Evolutionary conservation across 306 rosid species (phyloP), one percentile per base, ranked within the genome.

Genomic region (Trifolium dubium): DNA sequence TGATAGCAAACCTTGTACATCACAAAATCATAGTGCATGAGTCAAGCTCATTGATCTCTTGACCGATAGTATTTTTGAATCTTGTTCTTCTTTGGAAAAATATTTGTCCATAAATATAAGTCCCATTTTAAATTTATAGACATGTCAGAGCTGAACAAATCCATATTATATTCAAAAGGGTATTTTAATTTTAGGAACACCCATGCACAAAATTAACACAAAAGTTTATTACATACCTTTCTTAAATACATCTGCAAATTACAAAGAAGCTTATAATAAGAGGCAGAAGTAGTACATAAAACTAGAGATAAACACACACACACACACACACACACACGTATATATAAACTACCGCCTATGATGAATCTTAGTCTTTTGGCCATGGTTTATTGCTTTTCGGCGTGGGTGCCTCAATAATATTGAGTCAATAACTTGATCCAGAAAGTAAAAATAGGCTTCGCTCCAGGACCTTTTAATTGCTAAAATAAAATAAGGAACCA

Each of bases 401-500:
- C 3, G 72, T 35, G 58, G 59, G n/a, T 73, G 10, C 8, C 59
- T 50, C 54, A 44, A 31, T 19, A 77, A 30, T 10, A 77, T 30
- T 15, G 30, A 80, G 18, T 79, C 71, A 13, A 75, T 11, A 32
- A 81, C 77, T 47, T 28, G 18, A 18, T 87, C 89, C 18, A 78
- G 15, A 5, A 85, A 54, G 14, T 23, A 11, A 64, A 85, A 87
- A 41, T 65, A 85, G 10, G 73, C 81, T 28, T 56, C 73, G 32
- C 84, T 49, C 87, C 86, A 80, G 1, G 89, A 73, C 35, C 54
- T 72, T 71, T 69, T 82, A 5, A 68, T 40, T 30, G 75, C 44
- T n/a, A 87, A 65, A 69, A 80, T 44, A 44, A 85, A 14, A 54
- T 10, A 82, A 37, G 89, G 86, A 72, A 78, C 81, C 34, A 56